Conservation (phyloP, 2,329 filamentous ascomycete genomes). For the Fusarium guadeloupense region DNA sequence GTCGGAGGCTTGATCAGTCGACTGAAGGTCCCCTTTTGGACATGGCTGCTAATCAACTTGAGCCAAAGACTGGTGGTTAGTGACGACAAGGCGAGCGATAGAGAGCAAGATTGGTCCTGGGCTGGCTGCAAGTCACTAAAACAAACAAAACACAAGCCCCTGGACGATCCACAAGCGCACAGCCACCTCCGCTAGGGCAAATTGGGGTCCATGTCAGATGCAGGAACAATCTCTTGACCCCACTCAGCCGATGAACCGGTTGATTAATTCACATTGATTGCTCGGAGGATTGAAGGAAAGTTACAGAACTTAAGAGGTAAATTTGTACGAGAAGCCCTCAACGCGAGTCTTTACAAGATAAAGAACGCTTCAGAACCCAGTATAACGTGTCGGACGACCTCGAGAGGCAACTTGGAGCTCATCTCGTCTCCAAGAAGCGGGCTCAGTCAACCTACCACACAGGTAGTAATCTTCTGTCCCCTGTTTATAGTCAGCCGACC, state of each 20-base stretch:
- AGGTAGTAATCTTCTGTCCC: slow-evolving; percentile 17
- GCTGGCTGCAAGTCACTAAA: slow-evolving; percentile 20
- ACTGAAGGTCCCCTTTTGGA: not conserved
- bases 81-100: slow-evolving; percentile 2
- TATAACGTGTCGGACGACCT: not conserved
- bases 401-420: slow-evolving; percentile 11
- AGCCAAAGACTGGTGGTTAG: slow-evolving; percentile 12
- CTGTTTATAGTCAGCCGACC: slow-evolving; percentile 22
- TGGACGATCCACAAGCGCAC: slow-evolving; percentile 22
- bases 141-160: slow-evolving; percentile 29
- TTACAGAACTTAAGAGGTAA: slow-evolving; percentile 3
- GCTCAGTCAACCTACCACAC: slow-evolving; percentile 11
- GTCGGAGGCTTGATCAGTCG: slow-evolving; percentile 4
- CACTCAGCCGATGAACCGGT: slow-evolving; percentile 41
- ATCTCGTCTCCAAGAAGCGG: slow-evolving; percentile 36
- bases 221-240: slow-evolving; percentile 47
- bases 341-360: not conserved
- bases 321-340: slow-evolving; percentile 14
- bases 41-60: slow-evolving; percentile 8
- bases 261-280: slow-evolving; percentile 32
- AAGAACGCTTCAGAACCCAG: not conserved
- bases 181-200: slow-evolving; percentile 36
- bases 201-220: slow-evolving; percentile 41
- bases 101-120: not conserved
- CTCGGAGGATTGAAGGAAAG: too few relatives aligned